Evolutionary conservation across 805 yeast species (phyloP), one percentile per base, ranked within the genome.

Genomic region (Lipomyces anomalus): DNA sequence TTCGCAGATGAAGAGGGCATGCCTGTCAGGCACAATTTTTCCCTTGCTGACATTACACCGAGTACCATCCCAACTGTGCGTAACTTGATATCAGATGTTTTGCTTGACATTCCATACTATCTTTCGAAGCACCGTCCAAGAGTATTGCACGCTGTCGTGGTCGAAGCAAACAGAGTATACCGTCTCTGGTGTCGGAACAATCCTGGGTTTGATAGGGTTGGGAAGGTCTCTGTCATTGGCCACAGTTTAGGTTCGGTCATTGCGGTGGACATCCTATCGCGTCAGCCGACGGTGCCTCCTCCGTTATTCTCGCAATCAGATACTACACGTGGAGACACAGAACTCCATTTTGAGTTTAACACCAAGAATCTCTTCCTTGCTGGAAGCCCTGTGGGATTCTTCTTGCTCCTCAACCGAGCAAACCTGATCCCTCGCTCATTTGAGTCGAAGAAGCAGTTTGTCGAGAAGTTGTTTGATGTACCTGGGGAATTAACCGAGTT

Each of bases 221-320:
- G 66, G 7, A 59, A 62, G 2, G 80, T 87, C 1, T 85, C 86
- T 57, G 62, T 88, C 1, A 67, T 88, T 50, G 96, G 95, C 1
- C 97, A 88, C 62, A 86, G 95, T 0, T 66, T 88, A 34, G 97
- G 97, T 0, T 82, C 94, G 9, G 80, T 88, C 0, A 84, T 88
- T 37, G 72, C 80, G 1, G 80, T 87, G 52, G 97, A 90, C 63
- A 69, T 90, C 24, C 63, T 89, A 23, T 59, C 69, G 4, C 56
- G 57, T 22, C 73, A 69, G 55, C 71, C 71, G 1, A 57, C 68
- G 1, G 47, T 42, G 7, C 51, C 56, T 3, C 56, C 57, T 5
- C 55, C 55, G 0, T 33, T 49, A 18, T 34, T 35, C 28, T 35
- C 52, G 11, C 45, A 43, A 35, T 33, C 33, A 22, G 48, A 47